Evolutionary conservation across 495 filamentous ascomycete genomes (phyloP), one percentile per base, ranked within the genome.

Genomic region (Aspergillus panamensis): DNA sequence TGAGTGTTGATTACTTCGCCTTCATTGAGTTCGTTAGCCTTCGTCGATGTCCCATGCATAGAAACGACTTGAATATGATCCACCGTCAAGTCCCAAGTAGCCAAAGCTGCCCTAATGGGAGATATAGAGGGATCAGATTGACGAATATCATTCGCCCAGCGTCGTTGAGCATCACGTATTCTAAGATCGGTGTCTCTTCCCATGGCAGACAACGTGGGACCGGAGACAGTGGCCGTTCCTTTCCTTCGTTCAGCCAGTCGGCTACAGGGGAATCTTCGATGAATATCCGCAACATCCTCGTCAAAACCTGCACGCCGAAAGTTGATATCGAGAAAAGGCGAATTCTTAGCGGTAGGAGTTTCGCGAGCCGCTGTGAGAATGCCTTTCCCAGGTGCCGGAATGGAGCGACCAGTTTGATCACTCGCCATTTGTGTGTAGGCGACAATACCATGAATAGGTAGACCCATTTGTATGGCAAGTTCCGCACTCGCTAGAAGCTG

Each of bases 11-110:
- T 87, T 66, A 96, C 92, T 51, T 93, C 91, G 32, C 92, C 96
- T 72, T 99, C 94, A 70, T 99, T 99, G 86, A 97, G 95, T 77
- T 99, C 94, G 67, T 99, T 99, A 55, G 95, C 95, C 59, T 93
- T 91, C 37, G 94, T 99, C 16, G 93, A 97, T 39, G 94, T 99
- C 59, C 94, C 94, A 74, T 99, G 94, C 88, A 97, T 97, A 16
- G 94, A 97, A 4, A 91, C 92, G 32, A 97, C 91, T 53, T 74
- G 86, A 47, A 99, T 84, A 65, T 99, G 95, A 69, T 99, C 95
- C 62, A 99, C 89, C 3, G 92, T 96, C 35, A 99, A 83, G 62
- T 91, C 91, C 94, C 94, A 99, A 10, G 92, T 96, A 33, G 94
- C 94, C 47, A 99, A 81, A 33, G 93, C 89, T 63, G 95, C 95